phyloP scores from a whole-genome alignment of 1,284 basidiomycete species.

The Pyrrhoderma lamaoense region DNA sequence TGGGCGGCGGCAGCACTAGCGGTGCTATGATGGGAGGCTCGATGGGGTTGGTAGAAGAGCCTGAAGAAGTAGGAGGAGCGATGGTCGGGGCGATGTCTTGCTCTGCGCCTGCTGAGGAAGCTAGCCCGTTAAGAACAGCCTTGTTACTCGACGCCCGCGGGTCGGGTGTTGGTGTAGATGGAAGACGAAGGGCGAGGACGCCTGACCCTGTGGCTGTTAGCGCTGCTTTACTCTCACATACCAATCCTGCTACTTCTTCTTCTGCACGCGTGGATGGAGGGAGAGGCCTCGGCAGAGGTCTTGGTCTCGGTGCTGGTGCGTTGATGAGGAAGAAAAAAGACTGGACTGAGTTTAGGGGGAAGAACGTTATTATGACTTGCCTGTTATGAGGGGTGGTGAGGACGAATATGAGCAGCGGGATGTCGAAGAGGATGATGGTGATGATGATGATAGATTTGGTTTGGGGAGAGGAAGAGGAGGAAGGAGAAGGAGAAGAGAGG shows the following conservation, averaged over 20 bases:
- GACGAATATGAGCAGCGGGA: background rate
- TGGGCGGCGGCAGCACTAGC: too few species aligned
- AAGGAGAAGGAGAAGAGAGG: background rate
- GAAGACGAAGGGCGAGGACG: background rate
- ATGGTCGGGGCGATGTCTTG: too few species aligned
- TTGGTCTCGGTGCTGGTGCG: background rate
- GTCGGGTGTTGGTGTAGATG: background rate
- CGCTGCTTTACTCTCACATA: background rate
- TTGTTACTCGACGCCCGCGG: background rate
- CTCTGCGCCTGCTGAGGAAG: too few species aligned
- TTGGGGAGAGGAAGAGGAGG: background rate
- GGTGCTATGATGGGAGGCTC: too few species aligned
- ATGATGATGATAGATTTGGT: background rate
- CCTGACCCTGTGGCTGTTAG: background rate
- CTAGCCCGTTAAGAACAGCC: constrained; percentile 1
- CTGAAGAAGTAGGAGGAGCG: too few species aligned
- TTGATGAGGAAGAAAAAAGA: constrained; percentile 7
- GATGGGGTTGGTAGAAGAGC: too few species aligned
- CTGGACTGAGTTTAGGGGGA: constrained; percentile 10
- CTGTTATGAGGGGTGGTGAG: background rate
- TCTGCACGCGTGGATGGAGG: background rate
- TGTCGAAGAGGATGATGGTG: background rate
- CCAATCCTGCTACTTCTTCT: background rate
- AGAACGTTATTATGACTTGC: background rate
- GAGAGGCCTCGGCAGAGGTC: background rate